These are phyloP conservation scores for Stachybotrys chartarum DNA, from an alignment of 2,329 filamentous ascomycete genomes.

Conservation along the genomic window DNA sequence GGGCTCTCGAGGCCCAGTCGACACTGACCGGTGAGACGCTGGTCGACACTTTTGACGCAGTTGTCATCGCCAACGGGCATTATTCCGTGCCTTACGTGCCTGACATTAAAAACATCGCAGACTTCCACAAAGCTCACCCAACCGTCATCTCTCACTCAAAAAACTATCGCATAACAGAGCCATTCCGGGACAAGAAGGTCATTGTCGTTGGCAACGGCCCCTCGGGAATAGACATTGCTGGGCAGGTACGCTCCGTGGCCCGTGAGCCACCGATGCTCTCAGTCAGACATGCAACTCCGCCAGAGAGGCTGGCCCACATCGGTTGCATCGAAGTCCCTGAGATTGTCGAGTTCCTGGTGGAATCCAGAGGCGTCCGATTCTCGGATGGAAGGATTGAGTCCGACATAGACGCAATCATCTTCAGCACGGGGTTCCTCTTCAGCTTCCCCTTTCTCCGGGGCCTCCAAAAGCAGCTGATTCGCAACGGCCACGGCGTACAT, in stretches of 20 bases:
- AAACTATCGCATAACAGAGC: constrained; percentile 61
- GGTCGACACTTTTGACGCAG: constrained; percentile 58
- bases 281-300: constrained; percentile 43
- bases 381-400: constrained; percentile 56
- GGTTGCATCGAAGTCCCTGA: constrained; percentile 45
- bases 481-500: constrained; percentile 61
- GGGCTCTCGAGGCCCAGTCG: constrained; percentile 52
- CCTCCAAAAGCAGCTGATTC: constrained; percentile 47
- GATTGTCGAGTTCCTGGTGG: constrained; percentile 49
- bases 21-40: constrained; percentile 33
- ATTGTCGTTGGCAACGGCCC: constrained; percentile 79
- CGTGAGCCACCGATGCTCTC: constrained; percentile 56
- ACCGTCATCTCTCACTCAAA: constrained; percentile 67
- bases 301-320: constrained; percentile 35
- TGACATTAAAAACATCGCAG: constrained; percentile 47
- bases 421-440: constrained; percentile 87
- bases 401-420: constrained; percentile 69
- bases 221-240: constrained; percentile 75
- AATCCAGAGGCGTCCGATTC: constrained; percentile 57
- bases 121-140: constrained; percentile 54
- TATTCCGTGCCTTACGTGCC: constrained; percentile 65
- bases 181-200: constrained; percentile 64
- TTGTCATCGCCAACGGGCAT: constrained; percentile 70
- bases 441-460: constrained; percentile 64
- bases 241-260: constrained; percentile 62